phyloP scores from a whole-genome alignment of 495 filamentous ascomycete species.

The Tetracladium setigerum region DNA sequence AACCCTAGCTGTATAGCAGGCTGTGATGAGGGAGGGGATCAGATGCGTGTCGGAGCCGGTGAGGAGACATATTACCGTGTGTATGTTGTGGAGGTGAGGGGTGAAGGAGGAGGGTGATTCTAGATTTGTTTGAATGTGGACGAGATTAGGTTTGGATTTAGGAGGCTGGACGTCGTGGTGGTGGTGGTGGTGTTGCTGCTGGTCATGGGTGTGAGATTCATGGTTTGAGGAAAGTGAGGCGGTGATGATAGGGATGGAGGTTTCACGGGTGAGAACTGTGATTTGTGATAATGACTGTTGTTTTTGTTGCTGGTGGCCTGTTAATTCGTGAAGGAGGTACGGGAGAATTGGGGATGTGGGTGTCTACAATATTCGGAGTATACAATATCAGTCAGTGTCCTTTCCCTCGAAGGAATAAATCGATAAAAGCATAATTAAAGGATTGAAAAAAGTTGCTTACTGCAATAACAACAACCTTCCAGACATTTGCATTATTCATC shows the following conservation, averaged over 20 bases:
- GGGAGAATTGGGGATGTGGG: constrained; percentile 10
- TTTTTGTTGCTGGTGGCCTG: too few relatives aligned
- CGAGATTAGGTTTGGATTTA: not conserved
- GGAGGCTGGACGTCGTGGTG: too few relatives aligned
- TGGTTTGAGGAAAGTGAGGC: constrained; percentile 1
- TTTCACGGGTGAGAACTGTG: constrained; percentile 9
- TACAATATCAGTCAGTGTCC: too few relatives aligned
- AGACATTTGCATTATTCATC: too few relatives aligned
- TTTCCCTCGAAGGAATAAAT: too few relatives aligned
- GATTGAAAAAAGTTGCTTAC: too few relatives aligned
- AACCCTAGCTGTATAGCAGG: constrained; percentile 15
- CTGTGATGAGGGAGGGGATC: constrained; percentile 18
- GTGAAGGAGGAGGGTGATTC: not conserved
- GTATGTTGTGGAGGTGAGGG: not conserved
- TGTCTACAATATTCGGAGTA: too few relatives aligned
- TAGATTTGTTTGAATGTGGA: not conserved
- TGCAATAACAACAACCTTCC: too few relatives aligned
- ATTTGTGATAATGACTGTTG: not conserved
- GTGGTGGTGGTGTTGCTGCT: not conserved
- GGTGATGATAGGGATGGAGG: not conserved
- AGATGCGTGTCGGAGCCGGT: constrained; percentile 12
- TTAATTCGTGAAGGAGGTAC: constrained; percentile 3
- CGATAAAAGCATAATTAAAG: too few relatives aligned
- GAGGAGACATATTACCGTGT: constrained; percentile 5
- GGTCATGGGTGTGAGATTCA: not conserved